A percentile compares a stretch with the other conserved stretches of the same genome.
Evolutionary conservation across 2,329 filamentous ascomycete species (phyloP).

Genomic region (Aureobasidium sp.): DNA sequence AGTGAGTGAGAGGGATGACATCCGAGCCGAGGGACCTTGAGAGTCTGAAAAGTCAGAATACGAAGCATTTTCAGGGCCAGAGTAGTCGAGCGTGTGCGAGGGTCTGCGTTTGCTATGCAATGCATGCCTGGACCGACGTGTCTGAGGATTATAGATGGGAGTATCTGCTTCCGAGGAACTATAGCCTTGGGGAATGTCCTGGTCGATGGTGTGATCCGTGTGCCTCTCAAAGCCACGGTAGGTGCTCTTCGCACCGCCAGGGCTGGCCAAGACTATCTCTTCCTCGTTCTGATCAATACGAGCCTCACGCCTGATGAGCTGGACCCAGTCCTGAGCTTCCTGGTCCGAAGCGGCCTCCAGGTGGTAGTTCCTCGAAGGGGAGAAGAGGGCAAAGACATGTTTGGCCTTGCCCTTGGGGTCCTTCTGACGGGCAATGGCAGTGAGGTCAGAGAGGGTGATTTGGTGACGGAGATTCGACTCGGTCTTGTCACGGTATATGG

Average conservation of each 20-base stretch:
- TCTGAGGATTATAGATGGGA: slow-evolving; percentile 17
- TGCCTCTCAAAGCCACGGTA: slow-evolving; percentile 36
- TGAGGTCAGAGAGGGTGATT: slow-evolving; percentile 81
- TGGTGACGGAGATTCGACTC: slow-evolving; percentile 86
- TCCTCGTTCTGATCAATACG: slow-evolving; percentile 84
- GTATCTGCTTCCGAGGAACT: slow-evolving; percentile 40
- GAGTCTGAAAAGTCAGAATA: slow-evolving; percentile 72
- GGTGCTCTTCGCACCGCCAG: slow-evolving; percentile 47
- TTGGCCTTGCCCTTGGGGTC: slow-evolving; percentile 82
- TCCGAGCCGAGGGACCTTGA: slow-evolving; percentile 24
- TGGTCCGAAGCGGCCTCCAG: slow-evolving; percentile 67
- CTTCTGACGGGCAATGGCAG: slow-evolving; percentile 80
- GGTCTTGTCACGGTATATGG: slow-evolving; percentile 85
- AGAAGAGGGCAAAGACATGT: slow-evolving; percentile 88
- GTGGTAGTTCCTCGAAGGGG: slow-evolving; percentile 83
- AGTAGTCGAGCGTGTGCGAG: slow-evolving; percentile 55
- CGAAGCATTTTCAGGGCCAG: slow-evolving; percentile 62
- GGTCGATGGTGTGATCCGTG: slow-evolving; percentile 15
- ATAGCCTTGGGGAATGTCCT: slow-evolving; percentile 26
- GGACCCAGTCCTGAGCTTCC: slow-evolving; percentile 82
- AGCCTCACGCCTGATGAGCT: slow-evolving; percentile 69
- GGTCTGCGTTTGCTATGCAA: slow-evolving; percentile 41
- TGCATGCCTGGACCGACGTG: slow-evolving; percentile 7
- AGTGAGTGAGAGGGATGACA: slow-evolving; percentile 29
- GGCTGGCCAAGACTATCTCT: slow-evolving; percentile 68